These are phyloP conservation scores for Chlorella sp. DNA, from an alignment of 139 green algal species.

Conservation along the genomic window DNA sequence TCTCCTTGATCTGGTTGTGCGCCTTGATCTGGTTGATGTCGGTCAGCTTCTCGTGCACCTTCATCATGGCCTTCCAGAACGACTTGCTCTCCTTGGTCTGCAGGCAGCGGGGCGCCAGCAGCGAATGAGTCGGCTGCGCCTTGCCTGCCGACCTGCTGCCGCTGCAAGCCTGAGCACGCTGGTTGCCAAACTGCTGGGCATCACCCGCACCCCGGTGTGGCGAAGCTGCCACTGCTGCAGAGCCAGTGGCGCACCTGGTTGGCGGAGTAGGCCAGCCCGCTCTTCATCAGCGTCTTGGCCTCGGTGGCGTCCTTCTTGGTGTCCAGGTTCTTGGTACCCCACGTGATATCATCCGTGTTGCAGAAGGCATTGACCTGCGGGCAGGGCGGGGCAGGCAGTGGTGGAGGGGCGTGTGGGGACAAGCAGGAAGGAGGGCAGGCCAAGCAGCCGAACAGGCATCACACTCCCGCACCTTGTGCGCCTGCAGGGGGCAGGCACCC, in stretches of 20 bases:
- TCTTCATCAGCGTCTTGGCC: conserved; percentile 41
- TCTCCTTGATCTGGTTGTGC: conserved; percentile 45
- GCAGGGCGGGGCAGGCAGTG: neutral
- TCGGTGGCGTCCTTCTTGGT: conserved; percentile 44
- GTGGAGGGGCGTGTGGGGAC: neutral
- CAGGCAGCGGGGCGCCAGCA: neutral
- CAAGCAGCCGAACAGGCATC: too few species aligned
- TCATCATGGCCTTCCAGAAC: conserved; percentile 49
- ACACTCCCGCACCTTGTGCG: too few species aligned
- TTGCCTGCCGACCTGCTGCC: too few species aligned
- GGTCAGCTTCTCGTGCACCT: conserved; percentile 50
- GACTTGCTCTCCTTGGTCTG: conserved; percentile 42
- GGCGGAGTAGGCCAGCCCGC: conserved; percentile 26
- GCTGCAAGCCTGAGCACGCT: too few species aligned
- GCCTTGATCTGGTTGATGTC: conserved; percentile 47
- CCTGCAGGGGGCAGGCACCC: too few species aligned
- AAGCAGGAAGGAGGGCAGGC: neutral
- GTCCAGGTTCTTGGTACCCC: conserved; percentile 61
- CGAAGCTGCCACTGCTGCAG: too few species aligned
- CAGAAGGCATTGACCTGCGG: conserved; percentile 52
- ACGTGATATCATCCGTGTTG: conserved; percentile 59
- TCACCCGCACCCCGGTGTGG: too few species aligned
- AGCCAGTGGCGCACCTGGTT: conserved; percentile 39
- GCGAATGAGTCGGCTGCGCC: too few species aligned
- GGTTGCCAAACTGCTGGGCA: too few species aligned